phyloP scores from a whole-genome alignment of 2,329 filamentous ascomycete genomes.

The Aspergillus luchuensis region DNA sequence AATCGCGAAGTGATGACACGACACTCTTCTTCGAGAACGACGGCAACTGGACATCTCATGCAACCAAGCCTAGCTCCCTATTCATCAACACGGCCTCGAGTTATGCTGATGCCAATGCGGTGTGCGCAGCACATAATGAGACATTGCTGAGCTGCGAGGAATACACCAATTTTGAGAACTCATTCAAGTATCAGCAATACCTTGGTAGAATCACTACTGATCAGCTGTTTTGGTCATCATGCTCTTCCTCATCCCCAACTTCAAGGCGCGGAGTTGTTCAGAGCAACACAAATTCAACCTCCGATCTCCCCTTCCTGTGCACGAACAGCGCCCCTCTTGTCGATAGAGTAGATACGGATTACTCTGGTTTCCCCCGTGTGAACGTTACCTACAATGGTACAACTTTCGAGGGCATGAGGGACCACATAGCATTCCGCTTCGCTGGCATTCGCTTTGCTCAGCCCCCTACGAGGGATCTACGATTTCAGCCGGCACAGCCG shows the following conservation, averaged over 20 bases:
- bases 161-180: neutral
- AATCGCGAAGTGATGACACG: neutral
- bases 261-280: neutral
- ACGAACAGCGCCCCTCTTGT: neutral
- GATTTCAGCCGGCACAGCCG: slow-evolving; percentile 8
- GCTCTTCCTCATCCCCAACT: neutral
- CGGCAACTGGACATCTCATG: neutral
- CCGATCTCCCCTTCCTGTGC: neutral
- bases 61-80: neutral
- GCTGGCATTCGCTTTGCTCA: slow-evolving; percentile 7
- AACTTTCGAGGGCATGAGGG: neutral
- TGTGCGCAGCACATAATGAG: neutral
- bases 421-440: neutral
- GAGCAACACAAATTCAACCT: neutral
- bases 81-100: neutral
- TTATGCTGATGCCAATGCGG: neutral
- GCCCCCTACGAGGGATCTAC: slow-evolving; percentile 6
- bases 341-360: neutral
- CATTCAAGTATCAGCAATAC: neutral
- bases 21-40: neutral
- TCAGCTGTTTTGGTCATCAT: neutral
- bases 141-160: neutral
- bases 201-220: neutral
- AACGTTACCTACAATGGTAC: neutral
- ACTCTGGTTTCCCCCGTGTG: neutral